phyloP scores from a whole-genome alignment of 106 monocot species.

The Alisma plantagoaquatica region DNA sequence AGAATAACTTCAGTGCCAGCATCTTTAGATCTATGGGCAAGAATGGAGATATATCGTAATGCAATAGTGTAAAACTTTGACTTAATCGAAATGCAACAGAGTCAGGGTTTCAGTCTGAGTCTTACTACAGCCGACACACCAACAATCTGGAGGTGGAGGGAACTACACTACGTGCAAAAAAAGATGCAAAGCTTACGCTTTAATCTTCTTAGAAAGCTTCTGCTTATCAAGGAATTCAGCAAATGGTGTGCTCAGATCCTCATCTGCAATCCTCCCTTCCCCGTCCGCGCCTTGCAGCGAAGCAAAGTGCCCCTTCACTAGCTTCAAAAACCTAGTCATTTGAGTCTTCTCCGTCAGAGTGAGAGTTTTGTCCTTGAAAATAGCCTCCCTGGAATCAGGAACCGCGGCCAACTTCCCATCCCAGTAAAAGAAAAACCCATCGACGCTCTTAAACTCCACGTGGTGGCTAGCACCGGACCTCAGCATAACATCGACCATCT shows the following conservation, averaged over 20 bases:
- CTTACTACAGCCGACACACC: no score
- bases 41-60: no score
- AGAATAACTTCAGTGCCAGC: no score
- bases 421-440: constrained; percentile 55
- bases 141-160: no score
- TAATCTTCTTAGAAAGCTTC: constrained; percentile 59
- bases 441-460: constrained; percentile 91
- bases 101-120: no score
- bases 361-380: constrained; percentile 68
- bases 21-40: no score
- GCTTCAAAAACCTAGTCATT: constrained; percentile 65
- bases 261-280: constrained; percentile 23
- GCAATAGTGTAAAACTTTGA: no score
- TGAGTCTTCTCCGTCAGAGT: constrained; percentile 65
- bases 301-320: constrained; percentile 50
- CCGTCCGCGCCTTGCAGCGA: constrained; percentile 3
- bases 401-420: constrained; percentile 57
- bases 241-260: constrained; percentile 64
- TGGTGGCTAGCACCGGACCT: constrained; percentile 79
- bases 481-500: constrained; percentile 59
- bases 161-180: no score
- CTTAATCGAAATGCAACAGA: no score
- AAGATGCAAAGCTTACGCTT: constrained; percentile 37
- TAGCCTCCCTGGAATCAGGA: constrained; percentile 82
- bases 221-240: constrained; percentile 67